A percentile compares a stretch with the other conserved stretches of the same genome.
phyloP scores from a whole-genome alignment of 495 filamentous ascomycete species.

The Staphylotrichum tortipilum region DNA sequence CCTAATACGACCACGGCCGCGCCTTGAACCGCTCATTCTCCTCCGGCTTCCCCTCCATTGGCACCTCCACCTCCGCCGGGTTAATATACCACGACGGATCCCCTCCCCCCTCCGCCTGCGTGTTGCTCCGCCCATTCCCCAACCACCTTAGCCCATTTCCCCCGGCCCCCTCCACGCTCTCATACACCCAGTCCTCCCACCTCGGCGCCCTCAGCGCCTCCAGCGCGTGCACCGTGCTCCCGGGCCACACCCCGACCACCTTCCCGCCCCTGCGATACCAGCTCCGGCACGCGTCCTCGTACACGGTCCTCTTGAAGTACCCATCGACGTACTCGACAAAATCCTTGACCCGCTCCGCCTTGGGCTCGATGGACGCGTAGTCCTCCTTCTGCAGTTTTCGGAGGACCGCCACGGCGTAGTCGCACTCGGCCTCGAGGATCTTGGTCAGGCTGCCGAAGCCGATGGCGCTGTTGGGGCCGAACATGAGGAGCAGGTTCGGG shows the following conservation, averaged over 20 bases:
- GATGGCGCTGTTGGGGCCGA: conserved; percentile 51
- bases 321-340: conserved; percentile 51
- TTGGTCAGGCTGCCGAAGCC: conserved; percentile 48
- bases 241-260: conserved; percentile 36
- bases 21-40: conserved; percentile 32
- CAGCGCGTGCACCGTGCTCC: conserved; percentile 35
- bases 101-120: conserved; percentile 34
- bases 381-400: conserved; percentile 61
- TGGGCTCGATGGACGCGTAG: conserved; percentile 50
- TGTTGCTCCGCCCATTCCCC: conserved; percentile 43
- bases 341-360: conserved; percentile 47
- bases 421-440: conserved; percentile 50
- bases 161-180: conserved; percentile 14
- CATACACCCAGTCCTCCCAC: conserved; percentile 39
- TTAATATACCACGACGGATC: conserved; percentile 46
- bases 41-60: conserved; percentile 34
- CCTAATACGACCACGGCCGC: conserved; percentile 40
- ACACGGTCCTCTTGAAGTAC: conserved; percentile 59
- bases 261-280: conserved; percentile 53
- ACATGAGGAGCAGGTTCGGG: conserved; percentile 58
- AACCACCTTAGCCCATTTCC: conserved; percentile 37
- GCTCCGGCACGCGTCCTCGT: conserved; percentile 56
- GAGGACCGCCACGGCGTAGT: conserved; percentile 54
- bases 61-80: conserved; percentile 35
- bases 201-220: conserved; percentile 35